Evolutionary conservation across 225 moss, liverwort and hornwort species (phyloP).

Genomic region (Pleurozium schreberi): DNA sequence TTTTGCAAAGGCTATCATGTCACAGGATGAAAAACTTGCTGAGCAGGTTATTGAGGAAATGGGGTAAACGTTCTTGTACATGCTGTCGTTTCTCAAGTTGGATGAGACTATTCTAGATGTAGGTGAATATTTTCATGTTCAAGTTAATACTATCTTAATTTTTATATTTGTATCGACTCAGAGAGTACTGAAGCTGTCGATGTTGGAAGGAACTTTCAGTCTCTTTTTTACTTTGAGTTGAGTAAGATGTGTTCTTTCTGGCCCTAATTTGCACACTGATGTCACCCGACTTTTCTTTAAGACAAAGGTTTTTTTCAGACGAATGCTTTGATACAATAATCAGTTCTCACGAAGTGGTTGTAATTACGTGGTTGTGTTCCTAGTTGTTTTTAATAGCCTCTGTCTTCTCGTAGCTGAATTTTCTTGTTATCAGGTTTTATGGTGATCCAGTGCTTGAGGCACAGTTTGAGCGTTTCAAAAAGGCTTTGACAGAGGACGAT

Average conservation of each 20-base stretch:
- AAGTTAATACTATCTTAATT: background rate
- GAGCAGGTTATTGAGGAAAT: slow-evolving; percentile 76
- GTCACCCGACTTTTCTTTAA: background rate
- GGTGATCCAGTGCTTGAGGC: slow-evolving; percentile 2
- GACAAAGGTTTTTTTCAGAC: background rate
- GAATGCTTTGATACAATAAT: background rate
- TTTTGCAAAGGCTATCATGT: slow-evolving; percentile 68
- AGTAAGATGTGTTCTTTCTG: background rate
- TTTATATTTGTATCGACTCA: background rate
- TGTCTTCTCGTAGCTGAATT: background rate
- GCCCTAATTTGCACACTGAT: background rate
- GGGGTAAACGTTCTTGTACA: slow-evolving; percentile 36
- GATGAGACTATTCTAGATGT: background rate
- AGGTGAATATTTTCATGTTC: background rate
- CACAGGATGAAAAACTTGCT: slow-evolving; percentile 66
- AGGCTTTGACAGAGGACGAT: background rate
- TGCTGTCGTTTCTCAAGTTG: background rate
- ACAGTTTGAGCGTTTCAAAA: slow-evolving; percentile 13
- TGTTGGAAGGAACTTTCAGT: background rate
- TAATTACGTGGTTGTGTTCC: background rate
- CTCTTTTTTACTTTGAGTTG: background rate
- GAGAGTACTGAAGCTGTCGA: background rate
- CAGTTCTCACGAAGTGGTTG: background rate
- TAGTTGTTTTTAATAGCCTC: background rate
- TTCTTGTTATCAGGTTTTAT: background rate